Evolutionary conservation across 305 asterid species (phyloP), one percentile per base, ranked within the genome.

Genomic region (Vinca major): DNA sequence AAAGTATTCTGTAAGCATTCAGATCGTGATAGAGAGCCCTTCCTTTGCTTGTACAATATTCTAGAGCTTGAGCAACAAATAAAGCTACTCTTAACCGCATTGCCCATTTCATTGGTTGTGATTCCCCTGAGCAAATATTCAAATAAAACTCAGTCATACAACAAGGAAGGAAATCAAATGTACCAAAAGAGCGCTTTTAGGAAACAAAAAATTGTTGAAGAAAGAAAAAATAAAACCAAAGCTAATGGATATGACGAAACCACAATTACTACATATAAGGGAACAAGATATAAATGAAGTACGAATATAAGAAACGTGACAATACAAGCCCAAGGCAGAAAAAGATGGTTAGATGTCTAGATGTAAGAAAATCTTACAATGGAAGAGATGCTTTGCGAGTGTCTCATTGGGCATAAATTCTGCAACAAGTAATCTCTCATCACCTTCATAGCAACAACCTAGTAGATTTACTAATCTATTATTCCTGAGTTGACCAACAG

Each of bases 371-470:
- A 37, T 80, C 93, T 88, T 82, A 91, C 98, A 91, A 75, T 91
- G 96, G 83, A 91, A 91, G 53, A 89, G 85, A 84, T 89, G 95
- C 71, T 86, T 89, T 41, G 98, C 95, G 66, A 91, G 95, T 51
- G 96, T 91, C 83, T 91, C 95, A 37, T 88, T 81, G 73, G 96
- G 94, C 98, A 91, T 91, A 78, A 91, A 91, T 78, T 91, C 96
- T 54, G 98, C 89, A 67, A 91, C 82, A 66, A 91, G 89, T 80
- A 91, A 79, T 84, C 98, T 89, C 77, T 91, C 98, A 49, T 89
- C 98, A 66, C 98, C 98, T 78, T 91, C 98, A 60, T 88, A 85
- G 84, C 98, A 89, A 83, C 98, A 89, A 69, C 98, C 98, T 52
- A 91, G 86, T 74, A 91, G 80, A 80, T 91, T 91, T 20, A 90